A percentile compares a stretch with the other conserved stretches of the same genome.
These are phyloP conservation scores for Patellifolia procumbens DNA, from an alignment of 179 eudicot species.

Conservation along the genomic window DNA sequence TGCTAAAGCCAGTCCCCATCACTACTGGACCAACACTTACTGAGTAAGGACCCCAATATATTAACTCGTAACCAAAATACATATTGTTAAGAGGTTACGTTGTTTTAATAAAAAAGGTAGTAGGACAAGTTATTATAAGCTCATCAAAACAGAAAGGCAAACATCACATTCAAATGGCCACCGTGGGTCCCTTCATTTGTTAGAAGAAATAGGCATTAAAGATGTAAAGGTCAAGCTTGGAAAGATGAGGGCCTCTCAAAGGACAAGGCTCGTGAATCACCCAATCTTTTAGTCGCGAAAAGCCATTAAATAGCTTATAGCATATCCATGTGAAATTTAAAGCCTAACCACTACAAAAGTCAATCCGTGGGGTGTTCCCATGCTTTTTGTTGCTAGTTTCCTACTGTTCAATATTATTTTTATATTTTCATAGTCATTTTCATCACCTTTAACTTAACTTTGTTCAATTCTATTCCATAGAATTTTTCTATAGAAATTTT, in stretches of 20 bases:
- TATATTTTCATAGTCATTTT: not conserved
- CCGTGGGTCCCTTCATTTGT: not conserved
- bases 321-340: slow-evolving; percentile 27
- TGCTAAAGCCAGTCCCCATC: no score
- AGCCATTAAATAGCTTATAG: slow-evolving; percentile 8
- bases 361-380: slow-evolving; percentile 23
- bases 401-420: no score
- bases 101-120: not conserved
- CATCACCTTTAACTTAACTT: not conserved
- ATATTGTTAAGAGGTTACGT: not conserved
- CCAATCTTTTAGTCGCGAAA: slow-evolving; percentile 19
- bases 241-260: slow-evolving; percentile 26
- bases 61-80: no score
- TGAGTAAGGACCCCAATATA: no score
- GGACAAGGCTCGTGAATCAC: slow-evolving; percentile 32
- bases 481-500: no score
- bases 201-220: slow-evolving; percentile 12
- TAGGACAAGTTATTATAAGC: not conserved
- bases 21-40: no score
- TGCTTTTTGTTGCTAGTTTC: not conserved
- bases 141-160: slow-evolving; percentile 33
- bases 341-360: slow-evolving; percentile 32
- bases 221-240: slow-evolving; percentile 31
- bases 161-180: slow-evolving; percentile 24
- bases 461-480: not conserved